Evolutionary conservation across 1,139 yeast genomes (phyloP).

Genomic region (Spathaspora sp.): DNA sequence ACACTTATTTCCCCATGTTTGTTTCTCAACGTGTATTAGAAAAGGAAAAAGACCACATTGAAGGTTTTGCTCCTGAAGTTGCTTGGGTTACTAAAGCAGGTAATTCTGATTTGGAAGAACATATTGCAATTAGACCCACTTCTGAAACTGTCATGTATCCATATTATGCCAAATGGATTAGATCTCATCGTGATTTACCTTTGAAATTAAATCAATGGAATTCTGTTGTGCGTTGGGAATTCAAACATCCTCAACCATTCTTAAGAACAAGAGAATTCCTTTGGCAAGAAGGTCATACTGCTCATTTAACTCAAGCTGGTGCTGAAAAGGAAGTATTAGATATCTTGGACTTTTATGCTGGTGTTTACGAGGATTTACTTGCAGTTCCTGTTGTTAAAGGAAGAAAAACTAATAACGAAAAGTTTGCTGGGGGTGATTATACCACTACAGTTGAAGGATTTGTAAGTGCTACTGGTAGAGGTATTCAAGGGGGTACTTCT

Average conservation of each 20-base stretch:
- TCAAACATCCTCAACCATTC: constrained; percentile 99
- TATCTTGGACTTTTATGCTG: constrained; percentile 83
- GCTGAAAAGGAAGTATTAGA: constrained; percentile 83
- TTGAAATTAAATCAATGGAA: constrained; percentile 98
- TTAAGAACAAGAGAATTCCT: constrained; percentile 97
- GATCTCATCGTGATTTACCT: constrained; percentile 97
- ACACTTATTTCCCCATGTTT: constrained; percentile 98
- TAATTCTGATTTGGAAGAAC: constrained; percentile 89
- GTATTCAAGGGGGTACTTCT: constrained; percentile 98
- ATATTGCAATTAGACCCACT: constrained; percentile 98
- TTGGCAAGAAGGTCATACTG: constrained; percentile 99
- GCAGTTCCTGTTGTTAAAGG: constrained; percentile 99
- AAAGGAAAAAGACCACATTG: constrained; percentile 97
- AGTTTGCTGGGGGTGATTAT: constrained; percentile 96
- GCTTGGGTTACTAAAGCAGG: constrained; percentile 99
- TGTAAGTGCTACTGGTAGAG: constrained; percentile 98
- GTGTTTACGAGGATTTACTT: constrained; percentile 82
- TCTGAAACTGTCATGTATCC: constrained; percentile 99
- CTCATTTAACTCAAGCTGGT: constrained; percentile 77
- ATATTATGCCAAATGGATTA: constrained; percentile 97
- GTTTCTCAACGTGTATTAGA: constrained; percentile 91
- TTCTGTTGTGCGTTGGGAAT: constrained; percentile 99
- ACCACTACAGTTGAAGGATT: constrained; percentile 97
- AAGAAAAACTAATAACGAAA: constrained; percentile 93
- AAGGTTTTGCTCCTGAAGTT: constrained; percentile 99